Evolutionary conservation across 306 rosid species (phyloP).

Genomic region (Dalbergia cochinchinensis): DNA sequence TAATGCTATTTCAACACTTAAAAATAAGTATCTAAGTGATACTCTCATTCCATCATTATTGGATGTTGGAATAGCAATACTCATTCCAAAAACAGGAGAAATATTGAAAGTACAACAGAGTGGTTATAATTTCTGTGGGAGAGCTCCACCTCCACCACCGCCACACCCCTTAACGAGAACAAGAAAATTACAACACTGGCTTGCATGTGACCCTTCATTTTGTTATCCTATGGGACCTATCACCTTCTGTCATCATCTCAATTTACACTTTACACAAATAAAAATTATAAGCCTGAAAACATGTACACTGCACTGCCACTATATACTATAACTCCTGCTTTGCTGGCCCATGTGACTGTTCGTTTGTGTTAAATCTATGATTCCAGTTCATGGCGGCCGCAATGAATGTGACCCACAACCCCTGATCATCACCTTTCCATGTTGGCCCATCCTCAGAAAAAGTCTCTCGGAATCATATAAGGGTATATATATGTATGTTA

Average conservation of each 20-base stretch:
- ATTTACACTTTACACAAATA: constrained; percentile 15
- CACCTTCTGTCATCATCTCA: neutral
- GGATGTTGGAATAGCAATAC: too few relatives aligned
- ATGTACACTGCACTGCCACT: constrained; percentile 14
- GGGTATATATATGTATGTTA: constrained; percentile 26
- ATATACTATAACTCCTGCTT: constrained; percentile 15
- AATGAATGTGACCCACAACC: constrained; percentile 41
- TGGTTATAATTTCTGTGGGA: neutral
- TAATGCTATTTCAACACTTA: too few relatives aligned
- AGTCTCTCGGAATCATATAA: neutral
- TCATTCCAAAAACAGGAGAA: neutral
- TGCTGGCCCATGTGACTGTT: constrained; percentile 49
- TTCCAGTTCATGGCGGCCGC: constrained; percentile 33
- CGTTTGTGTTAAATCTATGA: constrained; percentile 12
- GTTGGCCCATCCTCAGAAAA: constrained; percentile 17
- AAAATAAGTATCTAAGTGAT: too few relatives aligned
- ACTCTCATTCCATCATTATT: too few relatives aligned
- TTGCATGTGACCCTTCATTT: constrained; percentile 15
- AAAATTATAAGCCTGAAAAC: constrained; percentile 2
- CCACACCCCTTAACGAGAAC: neutral
- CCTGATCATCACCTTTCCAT: constrained; percentile 38
- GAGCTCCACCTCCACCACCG: neutral
- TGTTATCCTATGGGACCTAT: neutral
- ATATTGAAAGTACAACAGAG: constrained; percentile 16
- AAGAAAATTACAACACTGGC: constrained; percentile 5